Evolutionary conservation across 1,284 basidiomycete genomes (phyloP).

Genomic region (Cutaneotrichosporon cyanovorans): DNA sequence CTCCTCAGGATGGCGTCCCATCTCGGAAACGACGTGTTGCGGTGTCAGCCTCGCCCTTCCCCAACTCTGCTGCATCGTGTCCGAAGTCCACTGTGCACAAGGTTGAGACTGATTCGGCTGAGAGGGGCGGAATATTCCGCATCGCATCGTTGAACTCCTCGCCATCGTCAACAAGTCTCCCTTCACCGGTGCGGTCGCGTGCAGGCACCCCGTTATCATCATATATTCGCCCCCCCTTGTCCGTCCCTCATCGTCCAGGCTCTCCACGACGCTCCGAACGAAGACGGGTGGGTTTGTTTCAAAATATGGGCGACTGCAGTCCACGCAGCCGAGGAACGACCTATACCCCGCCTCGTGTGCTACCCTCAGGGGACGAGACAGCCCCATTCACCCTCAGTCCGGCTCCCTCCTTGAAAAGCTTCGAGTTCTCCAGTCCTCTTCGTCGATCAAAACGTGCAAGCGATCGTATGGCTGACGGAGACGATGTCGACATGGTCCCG

Average conservation of each 20-base stretch:
- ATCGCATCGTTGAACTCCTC: conserved; percentile 1
- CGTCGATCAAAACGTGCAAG: conserved; percentile 12
- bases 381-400: conserved; percentile 20
- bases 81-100: conserved; percentile 4
- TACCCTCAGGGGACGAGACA: conserved; percentile 39
- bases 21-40: conserved; percentile 12
- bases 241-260: conserved; percentile 24
- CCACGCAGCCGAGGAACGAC: conserved; percentile 29
- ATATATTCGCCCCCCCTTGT: conserved; percentile 33
- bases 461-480: conserved; percentile 9
- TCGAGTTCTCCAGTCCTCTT: conserved; percentile 40
- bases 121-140: conserved; percentile 20
- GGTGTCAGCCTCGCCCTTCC: conserved; percentile 4
- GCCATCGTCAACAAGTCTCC: conserved; percentile 1
- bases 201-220: conserved; percentile 17
- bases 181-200: conserved; percentile 4
- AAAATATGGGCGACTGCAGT: conserved; percentile 28
- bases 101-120: conserved; percentile 11
- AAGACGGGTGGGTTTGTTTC: conserved; percentile 21
- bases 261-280: conserved; percentile 34
- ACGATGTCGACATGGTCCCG: conserved; percentile 9
- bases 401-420: conserved; percentile 24
- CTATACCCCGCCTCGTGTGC: conserved; percentile 35
- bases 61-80: background rate
- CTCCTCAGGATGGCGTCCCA: background rate